Conservation (phyloP, 768 basidiomycete species). For the Lactifluus volemus region DNA sequence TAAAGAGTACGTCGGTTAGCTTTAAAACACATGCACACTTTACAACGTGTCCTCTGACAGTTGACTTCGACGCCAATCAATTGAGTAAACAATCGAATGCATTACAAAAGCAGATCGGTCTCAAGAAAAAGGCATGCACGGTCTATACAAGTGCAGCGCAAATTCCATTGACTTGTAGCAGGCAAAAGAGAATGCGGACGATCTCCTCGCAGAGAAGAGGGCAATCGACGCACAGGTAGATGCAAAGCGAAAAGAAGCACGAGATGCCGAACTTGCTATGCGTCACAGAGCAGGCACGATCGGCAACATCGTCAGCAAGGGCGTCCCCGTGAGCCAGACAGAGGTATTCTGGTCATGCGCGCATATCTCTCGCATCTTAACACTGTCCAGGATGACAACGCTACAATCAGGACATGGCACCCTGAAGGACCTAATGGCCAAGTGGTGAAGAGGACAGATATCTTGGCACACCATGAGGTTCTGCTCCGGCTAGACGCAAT, state of each 20-base stretch:
- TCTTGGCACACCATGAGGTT: conserved; percentile 98
- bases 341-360: conserved; percentile 50
- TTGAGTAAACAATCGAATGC: conserved; percentile 78
- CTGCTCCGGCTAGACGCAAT: conserved; percentile 88
- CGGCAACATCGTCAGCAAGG: conserved; percentile 88
- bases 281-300: conserved; percentile 69
- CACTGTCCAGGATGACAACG: conserved; percentile 78
- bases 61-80: conserved; percentile 77
- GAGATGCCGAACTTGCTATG: conserved; percentile 72
- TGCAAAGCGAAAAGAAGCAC: conserved; percentile 64
- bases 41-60: conserved; percentile 33
- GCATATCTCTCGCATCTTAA: not conserved
- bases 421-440: conserved; percentile 68
- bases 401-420: conserved; percentile 73
- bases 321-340: conserved; percentile 75
- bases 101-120: conserved; percentile 89
- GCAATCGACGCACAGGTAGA: conserved; percentile 76
- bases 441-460: conserved; percentile 60
- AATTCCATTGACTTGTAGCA: conserved; percentile 25
- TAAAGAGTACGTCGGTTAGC: conserved; percentile 60
- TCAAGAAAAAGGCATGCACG: conserved; percentile 81
- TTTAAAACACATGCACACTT: not conserved
- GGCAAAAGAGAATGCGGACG: conserved; percentile 90
- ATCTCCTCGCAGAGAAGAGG: conserved; percentile 77
- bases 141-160: not conserved